Evolutionary conservation across 176 grass and related monocot species (phyloP).

Genomic region (Hsuehochloa calcarea): DNA sequence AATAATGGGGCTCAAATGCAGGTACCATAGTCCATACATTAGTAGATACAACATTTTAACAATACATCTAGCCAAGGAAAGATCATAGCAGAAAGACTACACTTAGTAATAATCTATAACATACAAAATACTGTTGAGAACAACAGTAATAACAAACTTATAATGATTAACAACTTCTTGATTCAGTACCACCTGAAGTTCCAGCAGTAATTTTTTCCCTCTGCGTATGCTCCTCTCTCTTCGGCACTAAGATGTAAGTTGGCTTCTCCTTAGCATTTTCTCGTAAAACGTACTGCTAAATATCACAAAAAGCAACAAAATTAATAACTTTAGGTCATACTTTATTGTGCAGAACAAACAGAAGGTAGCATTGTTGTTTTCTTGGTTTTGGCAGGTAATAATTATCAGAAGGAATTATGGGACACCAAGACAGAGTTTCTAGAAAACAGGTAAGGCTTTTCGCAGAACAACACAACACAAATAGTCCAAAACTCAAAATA

Average conservation of each 20-base stretch:
- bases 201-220: slow-evolving; percentile 52
- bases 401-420: slow-evolving; percentile 12
- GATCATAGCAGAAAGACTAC: not conserved
- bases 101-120: not conserved
- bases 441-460: not conserved
- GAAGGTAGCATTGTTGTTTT: not conserved
- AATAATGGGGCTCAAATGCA: not conserved
- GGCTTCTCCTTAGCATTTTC: slow-evolving; percentile 77
- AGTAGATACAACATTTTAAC: slow-evolving; percentile 39
- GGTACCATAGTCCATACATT: not conserved
- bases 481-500: not conserved
- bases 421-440: not conserved
- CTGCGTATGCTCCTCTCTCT: slow-evolving; percentile 63
- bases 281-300: slow-evolving; percentile 70
- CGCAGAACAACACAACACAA: not conserved
- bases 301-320: slow-evolving; percentile 30
- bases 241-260: slow-evolving; percentile 76
- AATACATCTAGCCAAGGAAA: not conserved
- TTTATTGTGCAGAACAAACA: slow-evolving; percentile 1
- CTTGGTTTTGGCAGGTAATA: slow-evolving; percentile 7
- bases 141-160: slow-evolving; percentile 26
- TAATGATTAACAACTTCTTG: slow-evolving; percentile 30
- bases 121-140: not conserved
- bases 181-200: slow-evolving; percentile 44
- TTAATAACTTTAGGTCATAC: slow-evolving; percentile 11